These are phyloP conservation scores for Fusarium devonianum DNA, from an alignment of 2,329 filamentous ascomycete genomes.

Conservation along the genomic window DNA sequence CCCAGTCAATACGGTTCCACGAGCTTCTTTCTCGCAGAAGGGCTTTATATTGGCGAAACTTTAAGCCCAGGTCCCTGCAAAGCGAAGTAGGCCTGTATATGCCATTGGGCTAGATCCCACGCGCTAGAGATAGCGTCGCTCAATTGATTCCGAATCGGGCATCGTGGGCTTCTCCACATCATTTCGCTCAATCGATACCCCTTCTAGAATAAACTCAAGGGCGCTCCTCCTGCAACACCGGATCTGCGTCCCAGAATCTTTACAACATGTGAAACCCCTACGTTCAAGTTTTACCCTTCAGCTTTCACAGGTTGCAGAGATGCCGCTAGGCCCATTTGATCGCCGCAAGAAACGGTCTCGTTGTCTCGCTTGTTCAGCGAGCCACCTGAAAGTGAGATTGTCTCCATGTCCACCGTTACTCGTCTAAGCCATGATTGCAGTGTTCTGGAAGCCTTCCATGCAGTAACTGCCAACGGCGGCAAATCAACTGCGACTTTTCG, in stretches of 20 bases:
- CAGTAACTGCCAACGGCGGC: conserved; percentile 40
- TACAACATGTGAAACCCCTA: too few species aligned
- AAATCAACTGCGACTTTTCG: conserved; percentile 35
- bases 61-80: background rate
- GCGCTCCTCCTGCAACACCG: background rate
- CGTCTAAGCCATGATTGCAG: conserved; percentile 24
- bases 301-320: conserved; percentile 12
- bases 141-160: conserved; percentile 28
- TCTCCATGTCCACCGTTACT: background rate
- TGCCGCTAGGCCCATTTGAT: conserved; percentile 47
- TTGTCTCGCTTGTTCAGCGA: conserved; percentile 42
- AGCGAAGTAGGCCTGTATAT: background rate
- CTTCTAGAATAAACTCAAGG: conserved; percentile 26
- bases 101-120: background rate
- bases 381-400: conserved; percentile 45
- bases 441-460: conserved; percentile 47
- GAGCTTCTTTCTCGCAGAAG: too few species aligned
- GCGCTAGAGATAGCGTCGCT: conserved; percentile 33
- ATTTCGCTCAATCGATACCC: conserved; percentile 30
- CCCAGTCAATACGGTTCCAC: too few species aligned
- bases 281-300: background rate
- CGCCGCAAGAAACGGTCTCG: conserved; percentile 43
- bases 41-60: too few species aligned
- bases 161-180: conserved; percentile 2
- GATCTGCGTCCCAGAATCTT: too few species aligned